Percentiles rank a stretch among this genome's conserved stretches.
Conservation (phyloP, 352 stramenopile species). For the Globisporangium uncinulatum region DNA sequence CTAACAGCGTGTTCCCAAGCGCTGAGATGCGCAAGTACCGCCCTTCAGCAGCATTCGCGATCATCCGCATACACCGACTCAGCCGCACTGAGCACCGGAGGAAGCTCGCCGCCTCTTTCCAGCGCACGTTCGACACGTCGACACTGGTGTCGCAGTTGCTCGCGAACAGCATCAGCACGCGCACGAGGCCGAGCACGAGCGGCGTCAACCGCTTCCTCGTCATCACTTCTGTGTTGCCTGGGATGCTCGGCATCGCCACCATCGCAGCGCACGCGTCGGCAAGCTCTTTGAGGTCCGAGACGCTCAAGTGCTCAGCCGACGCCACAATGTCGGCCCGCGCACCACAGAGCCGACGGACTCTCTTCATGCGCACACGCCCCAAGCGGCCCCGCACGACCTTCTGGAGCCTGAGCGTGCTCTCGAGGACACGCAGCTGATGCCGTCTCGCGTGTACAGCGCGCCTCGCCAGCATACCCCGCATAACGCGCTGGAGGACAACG, state of each 20-base stretch:
- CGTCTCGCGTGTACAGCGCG: slow-evolving; percentile 20
- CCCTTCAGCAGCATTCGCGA: slow-evolving; percentile 31
- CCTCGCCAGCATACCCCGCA: slow-evolving; percentile 49
- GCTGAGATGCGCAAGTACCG: slow-evolving; percentile 29
- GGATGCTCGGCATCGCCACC: slow-evolving; percentile 27
- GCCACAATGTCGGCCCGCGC: slow-evolving; percentile 21
- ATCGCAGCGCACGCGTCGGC: slow-evolving; percentile 45
- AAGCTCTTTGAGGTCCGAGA: slow-evolving; percentile 51
- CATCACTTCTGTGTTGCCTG: slow-evolving; percentile 1
- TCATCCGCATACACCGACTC: slow-evolving; percentile 46
- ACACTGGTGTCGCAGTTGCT: slow-evolving; percentile 44
- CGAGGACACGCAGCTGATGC: slow-evolving; percentile 12
- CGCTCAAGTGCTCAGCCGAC: slow-evolving; percentile 18
- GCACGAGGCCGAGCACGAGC: slow-evolving; percentile 64
- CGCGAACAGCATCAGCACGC: slow-evolving; percentile 64
- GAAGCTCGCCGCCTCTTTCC: slow-evolving; percentile 56
- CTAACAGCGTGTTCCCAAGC: slow-evolving; percentile 33
- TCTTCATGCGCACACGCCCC: slow-evolving; percentile 52
- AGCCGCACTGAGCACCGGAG: slow-evolving; percentile 40
- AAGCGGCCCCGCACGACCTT: slow-evolving; percentile 48
- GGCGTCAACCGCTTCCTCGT: slow-evolving; percentile 24
- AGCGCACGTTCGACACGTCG: slow-evolving; percentile 48
- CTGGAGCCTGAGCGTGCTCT: slow-evolving; percentile 38
- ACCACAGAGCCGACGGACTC: slow-evolving; percentile 37
- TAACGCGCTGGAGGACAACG: slow-evolving; percentile 47